These are phyloP conservation scores for Colletotrichum spinosum DNA, from an alignment of 2,329 filamentous ascomycete species.

Conservation along the genomic window DNA sequence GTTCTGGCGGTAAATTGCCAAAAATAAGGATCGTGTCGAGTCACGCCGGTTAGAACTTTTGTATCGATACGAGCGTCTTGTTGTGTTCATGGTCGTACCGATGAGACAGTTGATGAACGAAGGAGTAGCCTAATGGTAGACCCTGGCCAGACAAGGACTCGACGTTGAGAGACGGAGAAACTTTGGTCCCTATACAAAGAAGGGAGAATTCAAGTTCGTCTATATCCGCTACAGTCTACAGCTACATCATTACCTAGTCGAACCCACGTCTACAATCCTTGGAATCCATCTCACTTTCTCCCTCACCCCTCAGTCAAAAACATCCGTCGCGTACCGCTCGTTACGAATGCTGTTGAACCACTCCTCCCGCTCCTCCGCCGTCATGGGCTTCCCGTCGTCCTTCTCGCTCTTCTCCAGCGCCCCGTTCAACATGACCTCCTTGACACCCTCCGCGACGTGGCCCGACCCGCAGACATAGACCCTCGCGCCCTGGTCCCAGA, in stretches of 20 bases:
- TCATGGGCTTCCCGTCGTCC: conserved; percentile 42
- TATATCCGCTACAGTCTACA: background rate
- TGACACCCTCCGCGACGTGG: conserved; percentile 54
- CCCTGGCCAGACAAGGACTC: no score
- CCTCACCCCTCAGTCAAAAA: conserved; percentile 60
- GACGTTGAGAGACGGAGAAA: background rate
- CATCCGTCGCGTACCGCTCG: conserved; percentile 69
- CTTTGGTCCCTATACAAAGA: background rate
- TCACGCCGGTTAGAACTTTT: background rate
- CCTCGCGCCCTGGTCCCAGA: conserved; percentile 56
- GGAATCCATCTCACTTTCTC: no score
- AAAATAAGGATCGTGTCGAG: background rate
- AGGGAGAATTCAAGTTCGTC: background rate
- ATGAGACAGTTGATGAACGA: background rate
- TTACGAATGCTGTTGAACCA: conserved; percentile 65
- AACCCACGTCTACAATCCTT: no score
- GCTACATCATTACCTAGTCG: no score
- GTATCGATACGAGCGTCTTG: background rate
- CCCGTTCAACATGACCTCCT: conserved; percentile 43
- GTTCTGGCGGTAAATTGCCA: background rate
- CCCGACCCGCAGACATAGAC: conserved; percentile 72
- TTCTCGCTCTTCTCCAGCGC: conserved; percentile 42
- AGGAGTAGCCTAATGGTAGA: background rate
- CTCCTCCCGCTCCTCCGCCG: conserved; percentile 50
- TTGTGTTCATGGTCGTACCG: background rate